Evolutionary conservation across 192 early-diverging fungal genomes (phyloP), one percentile per base, ranked within the genome.

Genomic region (Endogone sp.): DNA sequence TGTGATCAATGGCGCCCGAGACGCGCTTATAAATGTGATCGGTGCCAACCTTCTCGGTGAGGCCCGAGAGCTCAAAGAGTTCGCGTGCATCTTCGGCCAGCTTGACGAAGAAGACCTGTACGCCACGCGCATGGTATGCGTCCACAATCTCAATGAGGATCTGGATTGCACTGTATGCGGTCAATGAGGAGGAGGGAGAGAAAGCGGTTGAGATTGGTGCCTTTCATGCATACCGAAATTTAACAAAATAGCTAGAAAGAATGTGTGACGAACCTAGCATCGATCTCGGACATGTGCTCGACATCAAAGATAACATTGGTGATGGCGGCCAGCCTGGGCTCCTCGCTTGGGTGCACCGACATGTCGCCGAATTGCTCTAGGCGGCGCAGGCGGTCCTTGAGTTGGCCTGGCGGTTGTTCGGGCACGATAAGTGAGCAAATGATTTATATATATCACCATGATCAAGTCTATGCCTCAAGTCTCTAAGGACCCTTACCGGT

Each of bases 331-430:
- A 93, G 85, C 29, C 89, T 86, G 13, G 97, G 92, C 20, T 88
- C 88, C 72, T 98, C 95, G 0, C 94, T 94, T 4, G 98, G 98
- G 79, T 99, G 98, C 26, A 95, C 91, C 13, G 88, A 86, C 83
- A 98, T 89, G 71, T 95, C 94, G 31, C 98, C 96, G 80, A 94
- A 94, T 71, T 92, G 82, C 70, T 99, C 98, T 29, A 98, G 79
- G 27, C 98, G 91, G 59, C 94, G 91, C 30, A 99, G 79, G 20
- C 96, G 83, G 63, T 98, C 98, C 77, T 95, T 94, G 56, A 99
- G 82, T 80, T 98, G 95, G 3, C 96, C 96, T 77, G n/a, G n/a
- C n/a, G n/a, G n/a, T n/a, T n/a, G 60, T 23, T 64, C 25, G 22
- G 28, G 55, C 23, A 4, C 23, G 16, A 64, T 31, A 49, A 30